Evolutionary conservation across 345 rosid genomes (phyloP).

Genomic region (Melaleuca alternifolia): DNA sequence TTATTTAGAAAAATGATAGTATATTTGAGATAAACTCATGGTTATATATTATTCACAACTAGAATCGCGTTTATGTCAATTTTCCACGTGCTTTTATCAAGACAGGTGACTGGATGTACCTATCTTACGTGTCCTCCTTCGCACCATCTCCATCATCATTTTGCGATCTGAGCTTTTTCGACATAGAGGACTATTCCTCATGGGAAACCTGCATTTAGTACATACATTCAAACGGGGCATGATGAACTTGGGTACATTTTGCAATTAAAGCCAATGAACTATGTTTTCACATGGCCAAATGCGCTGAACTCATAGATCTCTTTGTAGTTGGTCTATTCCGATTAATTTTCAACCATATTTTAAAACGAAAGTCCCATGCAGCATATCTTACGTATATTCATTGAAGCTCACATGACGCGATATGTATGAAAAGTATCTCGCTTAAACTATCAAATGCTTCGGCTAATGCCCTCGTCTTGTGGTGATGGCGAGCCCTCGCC

Average conservation of each 20-base stretch:
- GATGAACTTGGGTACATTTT: background rate
- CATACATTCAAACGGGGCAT: background rate
- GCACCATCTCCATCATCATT: background rate
- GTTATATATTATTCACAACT: background rate
- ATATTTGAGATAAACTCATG: background rate
- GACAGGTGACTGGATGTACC: background rate
- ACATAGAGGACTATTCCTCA: background rate
- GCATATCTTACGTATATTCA: background rate
- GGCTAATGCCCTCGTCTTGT: background rate
- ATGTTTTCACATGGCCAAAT: background rate
- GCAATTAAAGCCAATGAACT: background rate
- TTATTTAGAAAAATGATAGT: background rate
- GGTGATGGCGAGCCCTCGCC: background rate
- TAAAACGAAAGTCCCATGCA: background rate
- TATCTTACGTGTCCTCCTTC: background rate
- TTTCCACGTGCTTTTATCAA: background rate
- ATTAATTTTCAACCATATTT: background rate
- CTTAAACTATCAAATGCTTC: background rate
- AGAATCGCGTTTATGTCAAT: background rate
- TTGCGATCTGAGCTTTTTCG: background rate
- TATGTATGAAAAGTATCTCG: background rate
- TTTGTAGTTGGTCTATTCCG: background rate
- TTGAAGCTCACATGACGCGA: background rate
- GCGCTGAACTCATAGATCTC: background rate
- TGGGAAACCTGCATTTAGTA: background rate